A percentile compares a stretch with the other conserved stretches of the same genome.
phyloP scores from a whole-genome alignment of 495 filamentous ascomycete species.

The Tetracladium setigerum region DNA sequence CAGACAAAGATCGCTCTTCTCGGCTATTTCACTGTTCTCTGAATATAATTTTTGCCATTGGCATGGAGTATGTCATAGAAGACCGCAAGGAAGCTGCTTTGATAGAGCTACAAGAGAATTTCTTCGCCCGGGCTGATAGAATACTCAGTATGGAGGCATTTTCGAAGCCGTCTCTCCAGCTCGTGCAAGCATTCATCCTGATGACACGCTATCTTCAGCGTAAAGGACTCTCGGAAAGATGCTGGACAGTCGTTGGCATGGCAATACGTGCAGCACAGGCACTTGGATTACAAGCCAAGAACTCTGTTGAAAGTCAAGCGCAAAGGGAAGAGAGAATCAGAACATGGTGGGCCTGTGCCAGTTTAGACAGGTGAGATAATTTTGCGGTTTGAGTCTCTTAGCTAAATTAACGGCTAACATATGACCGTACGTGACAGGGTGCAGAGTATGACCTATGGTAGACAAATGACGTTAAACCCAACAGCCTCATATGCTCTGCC shows the following conservation, averaged over 20 bases:
- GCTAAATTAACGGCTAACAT: neutral
- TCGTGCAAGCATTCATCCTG: neutral
- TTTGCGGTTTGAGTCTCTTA: neutral
- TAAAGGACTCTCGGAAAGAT: neutral
- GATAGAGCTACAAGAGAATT: neutral
- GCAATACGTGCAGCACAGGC: neutral
- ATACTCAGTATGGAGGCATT: neutral
- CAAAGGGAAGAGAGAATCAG: neutral
- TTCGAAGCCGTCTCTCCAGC: neutral
- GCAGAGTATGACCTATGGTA: constrained; percentile 1
- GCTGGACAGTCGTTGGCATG: neutral
- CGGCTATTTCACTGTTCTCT: neutral
- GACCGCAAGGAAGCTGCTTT: too few species aligned
- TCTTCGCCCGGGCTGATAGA: neutral
- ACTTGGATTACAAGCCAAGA: neutral
- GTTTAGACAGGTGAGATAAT: neutral
- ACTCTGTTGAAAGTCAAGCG: neutral
- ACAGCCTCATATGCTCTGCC: neutral
- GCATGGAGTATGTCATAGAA: too few species aligned
- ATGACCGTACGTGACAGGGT: neutral
- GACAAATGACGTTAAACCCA: neutral
- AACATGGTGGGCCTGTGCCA: neutral
- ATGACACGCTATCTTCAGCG: constrained; percentile 2
- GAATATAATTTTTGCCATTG: neutral
- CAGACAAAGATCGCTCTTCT: too few species aligned